These are phyloP conservation scores for Vanrija sp. DNA, from an alignment of 1,284 basidiomycete genomes.

Conservation along the genomic window DNA sequence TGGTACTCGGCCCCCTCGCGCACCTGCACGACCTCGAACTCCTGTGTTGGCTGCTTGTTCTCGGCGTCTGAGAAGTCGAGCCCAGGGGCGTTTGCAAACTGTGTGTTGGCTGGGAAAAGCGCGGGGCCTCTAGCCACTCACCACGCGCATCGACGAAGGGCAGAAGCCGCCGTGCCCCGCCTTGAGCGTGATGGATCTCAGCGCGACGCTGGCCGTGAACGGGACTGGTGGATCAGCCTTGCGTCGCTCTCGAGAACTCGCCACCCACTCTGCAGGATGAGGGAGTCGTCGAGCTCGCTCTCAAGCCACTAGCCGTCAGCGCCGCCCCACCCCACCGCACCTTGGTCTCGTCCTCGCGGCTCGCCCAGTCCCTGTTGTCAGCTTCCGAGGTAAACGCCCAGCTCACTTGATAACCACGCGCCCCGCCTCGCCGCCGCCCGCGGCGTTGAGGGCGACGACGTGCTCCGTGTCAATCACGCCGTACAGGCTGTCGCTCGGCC, in stretches of 20 bases:
- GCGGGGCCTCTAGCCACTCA: slow-evolving; percentile 14
- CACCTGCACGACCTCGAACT: slow-evolving; percentile 33
- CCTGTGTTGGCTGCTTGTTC: slow-evolving; percentile 34
- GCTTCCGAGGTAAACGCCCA: not conserved
- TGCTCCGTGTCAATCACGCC: slow-evolving; percentile 42
- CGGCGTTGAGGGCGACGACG: slow-evolving; percentile 45
- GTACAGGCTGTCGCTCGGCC: slow-evolving; percentile 43
- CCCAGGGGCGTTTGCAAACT: slow-evolving; percentile 42
- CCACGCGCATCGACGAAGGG: slow-evolving; percentile 38
- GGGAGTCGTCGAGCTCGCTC: slow-evolving; percentile 46
- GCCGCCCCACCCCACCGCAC: not conserved
- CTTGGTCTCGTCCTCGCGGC: slow-evolving; percentile 38
- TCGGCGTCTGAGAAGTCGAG: slow-evolving; percentile 47
- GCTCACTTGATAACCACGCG: slow-evolving; percentile 48
- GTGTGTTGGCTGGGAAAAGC: not conserved
- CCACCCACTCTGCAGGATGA: slow-evolving; percentile 44
- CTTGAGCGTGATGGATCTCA: slow-evolving; percentile 47
- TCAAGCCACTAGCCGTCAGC: slow-evolving; percentile 28
- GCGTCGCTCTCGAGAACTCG: no score
- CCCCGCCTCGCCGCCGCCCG: slow-evolving; percentile 40
- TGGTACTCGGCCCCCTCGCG: slow-evolving; percentile 46
- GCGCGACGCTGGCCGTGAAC: slow-evolving; percentile 44
- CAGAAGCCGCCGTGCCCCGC: slow-evolving; percentile 41
- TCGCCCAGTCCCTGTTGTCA: slow-evolving; percentile 36
- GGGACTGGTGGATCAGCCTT: slow-evolving; percentile 32